Conservation (phyloP, 1,284 basidiomycete genomes). For the Melampsora americana region DNA sequence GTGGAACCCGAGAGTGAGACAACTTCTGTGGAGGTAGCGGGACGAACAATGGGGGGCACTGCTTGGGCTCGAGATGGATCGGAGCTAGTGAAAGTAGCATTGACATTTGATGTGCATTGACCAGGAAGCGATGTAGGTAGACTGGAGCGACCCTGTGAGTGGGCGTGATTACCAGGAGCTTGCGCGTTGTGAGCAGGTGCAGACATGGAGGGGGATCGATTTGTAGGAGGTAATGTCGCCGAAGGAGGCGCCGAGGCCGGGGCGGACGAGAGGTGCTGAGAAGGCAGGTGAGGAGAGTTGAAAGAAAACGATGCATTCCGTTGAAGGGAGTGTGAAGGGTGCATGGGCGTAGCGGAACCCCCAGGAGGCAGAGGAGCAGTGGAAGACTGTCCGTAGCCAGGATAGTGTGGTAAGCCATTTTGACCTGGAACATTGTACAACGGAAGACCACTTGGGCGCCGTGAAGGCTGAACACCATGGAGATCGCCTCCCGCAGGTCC, state of each 20-base stretch:
- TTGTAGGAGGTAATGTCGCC: background rate
- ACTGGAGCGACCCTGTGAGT: conserved; percentile 5
- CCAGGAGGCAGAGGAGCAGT: background rate
- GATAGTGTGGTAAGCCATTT: background rate
- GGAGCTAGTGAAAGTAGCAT: background rate
- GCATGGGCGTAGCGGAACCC: background rate
- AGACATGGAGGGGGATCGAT: background rate
- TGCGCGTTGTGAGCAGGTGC: background rate
- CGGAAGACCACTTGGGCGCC: conserved; percentile 1
- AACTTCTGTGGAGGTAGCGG: background rate
- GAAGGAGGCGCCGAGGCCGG: conserved; percentile 4
- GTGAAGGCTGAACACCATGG: background rate
- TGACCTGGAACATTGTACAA: background rate
- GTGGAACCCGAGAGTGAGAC: background rate
- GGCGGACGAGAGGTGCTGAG: background rate
- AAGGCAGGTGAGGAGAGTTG: background rate
- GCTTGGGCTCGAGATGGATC: background rate
- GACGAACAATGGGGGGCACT: background rate
- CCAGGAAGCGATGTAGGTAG: background rate
- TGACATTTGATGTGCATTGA: background rate
- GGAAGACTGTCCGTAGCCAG: background rate
- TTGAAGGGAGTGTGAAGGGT: background rate
- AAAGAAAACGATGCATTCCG: background rate
- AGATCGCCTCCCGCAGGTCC: background rate
- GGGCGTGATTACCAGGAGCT: background rate